Conservation (phyloP, 2,329 filamentous ascomycete species). For the Fusarium devonianum region DNA sequence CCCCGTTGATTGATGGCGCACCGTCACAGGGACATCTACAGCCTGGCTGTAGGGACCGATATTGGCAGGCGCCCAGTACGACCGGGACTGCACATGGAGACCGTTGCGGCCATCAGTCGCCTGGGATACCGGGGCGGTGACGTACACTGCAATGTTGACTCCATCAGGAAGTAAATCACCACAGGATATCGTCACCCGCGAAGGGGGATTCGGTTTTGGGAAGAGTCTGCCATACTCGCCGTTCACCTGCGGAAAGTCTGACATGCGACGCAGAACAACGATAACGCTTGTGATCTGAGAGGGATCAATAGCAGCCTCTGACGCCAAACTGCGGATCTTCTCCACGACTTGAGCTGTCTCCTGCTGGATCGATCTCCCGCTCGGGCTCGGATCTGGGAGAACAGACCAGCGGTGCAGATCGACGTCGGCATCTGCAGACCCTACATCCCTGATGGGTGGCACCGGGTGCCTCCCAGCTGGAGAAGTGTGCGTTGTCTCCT, state of each 20-base stretch:
- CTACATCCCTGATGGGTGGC: conserved; percentile 5
- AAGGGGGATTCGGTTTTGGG: conserved; percentile 78
- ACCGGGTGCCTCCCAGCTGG: conserved; percentile 1
- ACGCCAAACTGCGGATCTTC: conserved; percentile 53
- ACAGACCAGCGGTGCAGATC: conserved; percentile 51
- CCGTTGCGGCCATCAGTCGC: conserved; percentile 56
- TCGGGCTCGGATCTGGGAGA: conserved; percentile 37
- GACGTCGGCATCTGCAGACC: conserved; percentile 26
- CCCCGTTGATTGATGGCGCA: conserved; percentile 20
- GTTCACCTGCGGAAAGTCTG: conserved; percentile 80
- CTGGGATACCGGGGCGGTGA: conserved; percentile 50
- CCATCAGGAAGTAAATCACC: conserved; percentile 69
- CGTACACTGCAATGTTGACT: conserved; percentile 66
- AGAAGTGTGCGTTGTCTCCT: conserved; percentile 12
- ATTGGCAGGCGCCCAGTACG: conserved; percentile 98
- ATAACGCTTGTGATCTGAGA: conserved; percentile 61
- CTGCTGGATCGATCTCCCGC: conserved; percentile 49
- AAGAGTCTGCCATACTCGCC: conserved; percentile 79
- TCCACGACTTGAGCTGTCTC: conserved; percentile 59
- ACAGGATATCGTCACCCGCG: conserved; percentile 82
- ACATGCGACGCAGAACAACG: conserved; percentile 80
- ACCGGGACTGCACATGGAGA: conserved; percentile 89
- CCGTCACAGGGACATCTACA: conserved; percentile 58
- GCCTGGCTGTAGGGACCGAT: conserved; percentile 98
- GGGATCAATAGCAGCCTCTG: conserved; percentile 40